phyloP scores from a whole-genome alignment of 805 yeast genomes.

The Candida stauntonica region DNA sequence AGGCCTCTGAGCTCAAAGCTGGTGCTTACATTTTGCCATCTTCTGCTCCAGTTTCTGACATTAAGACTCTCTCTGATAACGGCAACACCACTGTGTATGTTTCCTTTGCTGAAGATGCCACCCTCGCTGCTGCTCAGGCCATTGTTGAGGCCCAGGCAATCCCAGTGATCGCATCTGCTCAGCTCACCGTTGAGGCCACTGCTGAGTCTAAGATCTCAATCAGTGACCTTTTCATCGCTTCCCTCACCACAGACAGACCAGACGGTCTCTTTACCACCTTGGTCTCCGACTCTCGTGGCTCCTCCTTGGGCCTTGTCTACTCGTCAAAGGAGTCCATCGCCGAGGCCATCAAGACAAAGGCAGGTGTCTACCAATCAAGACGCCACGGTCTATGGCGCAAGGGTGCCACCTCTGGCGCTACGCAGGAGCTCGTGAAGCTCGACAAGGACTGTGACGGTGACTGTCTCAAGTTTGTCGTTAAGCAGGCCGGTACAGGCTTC shows the following conservation, averaged over 20 bases:
- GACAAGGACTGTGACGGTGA: conserved; percentile 91
- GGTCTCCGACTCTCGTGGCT: conserved; percentile 64
- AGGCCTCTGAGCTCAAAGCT: conserved; percentile 10
- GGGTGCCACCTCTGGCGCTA: conserved; percentile 95
- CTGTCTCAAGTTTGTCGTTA: conserved; percentile 80
- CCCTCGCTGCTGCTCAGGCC: conserved; percentile 16
- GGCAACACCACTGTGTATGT: conserved; percentile 20
- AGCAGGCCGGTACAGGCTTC: conserved; percentile 83
- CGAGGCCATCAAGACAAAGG: conserved; percentile 73
- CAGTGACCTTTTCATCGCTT: conserved; percentile 42
- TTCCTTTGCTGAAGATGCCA: conserved; percentile 6
- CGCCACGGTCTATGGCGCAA: conserved; percentile 93
- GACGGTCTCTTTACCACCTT: conserved; percentile 86
- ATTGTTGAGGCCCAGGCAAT: conserved; percentile 22
- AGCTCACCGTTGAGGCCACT: conserved; percentile 18
- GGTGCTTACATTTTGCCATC: conserved; percentile 21
- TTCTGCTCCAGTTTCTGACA: conserved; percentile 18
- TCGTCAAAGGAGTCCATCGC: conserved; percentile 78
- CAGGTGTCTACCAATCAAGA: conserved; percentile 94
- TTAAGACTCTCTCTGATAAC: conserved; percentile 16
- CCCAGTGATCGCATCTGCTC: conserved; percentile 21
- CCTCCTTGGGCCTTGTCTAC: conserved; percentile 85
- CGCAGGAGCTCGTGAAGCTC: conserved; percentile 66
- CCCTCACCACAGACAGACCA: conserved; percentile 71
- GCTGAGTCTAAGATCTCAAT: conserved; percentile 30